A percentile compares a stretch with the other conserved stretches of the same genome.
These are phyloP conservation scores for Abelmoschus esculentus DNA, from an alignment of 345 rosid genomes.

Conservation along the genomic window DNA sequence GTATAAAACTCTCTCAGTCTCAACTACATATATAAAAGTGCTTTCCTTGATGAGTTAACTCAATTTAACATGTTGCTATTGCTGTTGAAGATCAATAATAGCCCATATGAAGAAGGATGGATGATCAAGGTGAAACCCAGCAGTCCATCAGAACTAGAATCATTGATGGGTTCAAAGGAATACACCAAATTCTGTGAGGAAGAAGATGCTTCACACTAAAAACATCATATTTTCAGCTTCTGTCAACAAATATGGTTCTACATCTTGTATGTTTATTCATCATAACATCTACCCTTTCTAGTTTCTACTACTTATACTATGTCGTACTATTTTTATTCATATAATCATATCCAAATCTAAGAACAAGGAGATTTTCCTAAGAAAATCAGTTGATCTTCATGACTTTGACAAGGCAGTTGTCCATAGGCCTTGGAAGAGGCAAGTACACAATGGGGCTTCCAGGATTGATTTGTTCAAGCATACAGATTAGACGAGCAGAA, in stretches of 20 bases:
- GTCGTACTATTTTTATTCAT: too few relatives aligned
- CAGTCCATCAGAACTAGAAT: constrained; percentile 59
- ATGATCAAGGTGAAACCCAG: constrained; percentile 94
- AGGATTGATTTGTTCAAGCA: not conserved
- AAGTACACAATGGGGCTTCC: not conserved
- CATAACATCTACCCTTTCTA: not conserved
- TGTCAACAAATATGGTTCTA: not conserved
- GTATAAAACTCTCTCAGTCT: constrained; percentile 29
- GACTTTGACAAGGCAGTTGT: not conserved
- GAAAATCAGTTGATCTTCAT: too few relatives aligned
- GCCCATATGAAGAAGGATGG: constrained; percentile 93
- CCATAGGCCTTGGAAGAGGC: not conserved
- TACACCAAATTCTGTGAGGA: constrained; percentile 90
- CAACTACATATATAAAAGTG: not conserved
- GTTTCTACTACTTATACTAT: not conserved
- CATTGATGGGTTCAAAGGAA: constrained; percentile 70
- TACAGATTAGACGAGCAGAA: not conserved
- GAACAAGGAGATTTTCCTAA: too few relatives aligned
- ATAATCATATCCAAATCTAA: too few relatives aligned
- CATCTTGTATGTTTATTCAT: not conserved
- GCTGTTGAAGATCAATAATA: constrained; percentile 56
- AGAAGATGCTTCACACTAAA: constrained; percentile 84
- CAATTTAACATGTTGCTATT: not conserved
- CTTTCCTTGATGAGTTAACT: not conserved
- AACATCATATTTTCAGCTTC: not conserved